phyloP scores from a whole-genome alignment of 164 flowering plant genomes.

The Kingdonia uniflora region DNA sequence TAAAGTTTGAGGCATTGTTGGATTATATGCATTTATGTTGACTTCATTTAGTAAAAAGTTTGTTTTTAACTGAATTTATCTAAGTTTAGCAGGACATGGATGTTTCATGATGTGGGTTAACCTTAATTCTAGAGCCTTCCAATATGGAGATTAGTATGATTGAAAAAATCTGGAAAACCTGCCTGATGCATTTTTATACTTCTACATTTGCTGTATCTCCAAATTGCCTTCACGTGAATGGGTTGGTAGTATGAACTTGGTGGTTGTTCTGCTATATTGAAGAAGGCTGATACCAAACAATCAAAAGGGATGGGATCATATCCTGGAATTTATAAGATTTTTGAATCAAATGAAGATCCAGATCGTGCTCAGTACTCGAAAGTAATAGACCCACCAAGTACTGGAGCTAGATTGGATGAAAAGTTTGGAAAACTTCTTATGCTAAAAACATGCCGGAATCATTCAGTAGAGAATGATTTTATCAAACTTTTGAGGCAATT shows the following conservation, averaged over 20 bases:
- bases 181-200: too few species aligned
- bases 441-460: constrained; percentile 19
- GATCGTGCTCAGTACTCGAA: constrained; percentile 18
- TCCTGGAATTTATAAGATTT: constrained; percentile 46
- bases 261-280: constrained; percentile 4
- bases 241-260: constrained; percentile 20
- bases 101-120: too few species aligned
- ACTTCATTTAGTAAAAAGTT: too few species aligned
- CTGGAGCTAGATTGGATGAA: constrained; percentile 17
- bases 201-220: constrained; percentile 8
- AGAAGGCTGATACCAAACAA: neutral
- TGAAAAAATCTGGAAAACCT: too few species aligned
- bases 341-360: constrained; percentile 40
- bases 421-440: constrained; percentile 13
- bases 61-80: too few species aligned
- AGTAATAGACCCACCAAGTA: constrained; percentile 9
- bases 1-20: too few species aligned
- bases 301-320: constrained; percentile 22
- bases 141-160: too few species aligned
- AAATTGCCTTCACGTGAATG: constrained; percentile 18
- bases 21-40: too few species aligned
- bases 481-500: constrained; percentile 57
- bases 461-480: constrained; percentile 51
- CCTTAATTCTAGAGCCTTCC: too few species aligned
- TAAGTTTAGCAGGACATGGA: too few species aligned